These are phyloP conservation scores for Ceratocystis lukuohia DNA, from an alignment of 2,329 filamentous ascomycete species.

Conservation along the genomic window DNA sequence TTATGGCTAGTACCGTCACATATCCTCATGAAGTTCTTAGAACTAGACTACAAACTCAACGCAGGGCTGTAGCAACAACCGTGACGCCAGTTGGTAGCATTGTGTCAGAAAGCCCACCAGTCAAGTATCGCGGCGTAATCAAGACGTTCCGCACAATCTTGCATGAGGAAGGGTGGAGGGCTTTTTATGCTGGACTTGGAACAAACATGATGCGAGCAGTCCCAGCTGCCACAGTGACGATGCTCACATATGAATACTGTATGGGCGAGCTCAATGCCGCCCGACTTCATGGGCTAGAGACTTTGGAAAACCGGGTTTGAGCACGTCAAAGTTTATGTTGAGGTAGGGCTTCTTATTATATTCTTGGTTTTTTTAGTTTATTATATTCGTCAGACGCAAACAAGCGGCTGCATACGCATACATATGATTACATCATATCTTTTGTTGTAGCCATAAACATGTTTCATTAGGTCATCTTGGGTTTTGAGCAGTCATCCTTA, in stretches of 20 bases:
- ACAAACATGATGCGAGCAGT: constrained; percentile 96
- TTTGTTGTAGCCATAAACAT: neutral
- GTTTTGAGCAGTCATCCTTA: neutral
- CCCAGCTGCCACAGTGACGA: constrained; percentile 89
- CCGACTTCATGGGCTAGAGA: constrained; percentile 12
- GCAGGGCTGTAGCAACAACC: constrained; percentile 46
- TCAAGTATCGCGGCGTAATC: constrained; percentile 63
- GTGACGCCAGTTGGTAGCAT: constrained; percentile 33
- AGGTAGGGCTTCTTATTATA: neutral
- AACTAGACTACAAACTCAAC: constrained; percentile 85
- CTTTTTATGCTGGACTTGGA: constrained; percentile 93
- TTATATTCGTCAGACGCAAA: neutral
- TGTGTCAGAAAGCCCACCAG: constrained; percentile 23
- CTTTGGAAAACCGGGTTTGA: neutral
- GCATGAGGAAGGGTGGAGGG: constrained; percentile 83
- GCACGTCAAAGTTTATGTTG: neutral
- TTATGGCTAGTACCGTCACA: constrained; percentile 84
- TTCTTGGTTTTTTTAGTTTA: neutral
- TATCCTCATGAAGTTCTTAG: constrained; percentile 96
- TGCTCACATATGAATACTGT: constrained; percentile 85
- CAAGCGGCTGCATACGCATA: neutral
- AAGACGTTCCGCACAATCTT: constrained; percentile 76
- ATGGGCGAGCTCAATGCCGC: constrained; percentile 37
- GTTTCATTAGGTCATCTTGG: neutral
- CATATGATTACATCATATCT: neutral